These are phyloP conservation scores for Chalara sp. DNA, from an alignment of 2,329 filamentous ascomycete species.

Conservation along the genomic window DNA sequence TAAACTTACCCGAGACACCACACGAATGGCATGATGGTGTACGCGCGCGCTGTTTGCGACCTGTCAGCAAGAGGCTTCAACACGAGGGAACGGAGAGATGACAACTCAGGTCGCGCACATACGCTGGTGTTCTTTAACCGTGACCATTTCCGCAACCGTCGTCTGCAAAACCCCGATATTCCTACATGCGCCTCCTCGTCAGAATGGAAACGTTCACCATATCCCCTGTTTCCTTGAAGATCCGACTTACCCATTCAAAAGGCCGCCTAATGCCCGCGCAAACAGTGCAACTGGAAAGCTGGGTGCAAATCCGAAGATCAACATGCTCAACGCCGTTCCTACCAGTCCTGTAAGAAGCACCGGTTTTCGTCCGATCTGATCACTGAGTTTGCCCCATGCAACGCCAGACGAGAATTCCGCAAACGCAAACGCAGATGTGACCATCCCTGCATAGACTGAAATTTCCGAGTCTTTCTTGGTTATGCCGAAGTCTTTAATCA, in stretches of 20 bases:
- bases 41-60: too few relatives aligned
- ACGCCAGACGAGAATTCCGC: conserved; percentile 91
- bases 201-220: too few relatives aligned
- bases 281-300: conserved; percentile 77
- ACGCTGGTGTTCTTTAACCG: too few relatives aligned
- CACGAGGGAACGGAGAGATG: too few relatives aligned
- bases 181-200: too few relatives aligned
- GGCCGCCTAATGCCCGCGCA: conserved; percentile 80
- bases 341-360: conserved; percentile 83
- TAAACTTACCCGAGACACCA: too few relatives aligned
- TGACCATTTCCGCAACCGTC: too few relatives aligned
- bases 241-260: conserved; percentile 83
- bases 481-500: conserved; percentile 95
- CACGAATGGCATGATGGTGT: too few relatives aligned
- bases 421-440: conserved; percentile 92
- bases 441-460: conserved; percentile 89
- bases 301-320: conserved; percentile 84
- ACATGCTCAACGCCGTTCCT: conserved; percentile 86
- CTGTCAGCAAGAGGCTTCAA: too few relatives aligned
- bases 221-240: too few relatives aligned
- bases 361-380: conserved; percentile 86
- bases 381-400: conserved; percentile 88
- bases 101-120: too few relatives aligned
- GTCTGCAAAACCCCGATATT: too few relatives aligned
- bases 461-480: conserved; percentile 74